A percentile compares a stretch with the other conserved stretches of the same genome.
Conservation (phyloP, 805 yeast genomes). For the Barnettozyma wickerhamii region DNA sequence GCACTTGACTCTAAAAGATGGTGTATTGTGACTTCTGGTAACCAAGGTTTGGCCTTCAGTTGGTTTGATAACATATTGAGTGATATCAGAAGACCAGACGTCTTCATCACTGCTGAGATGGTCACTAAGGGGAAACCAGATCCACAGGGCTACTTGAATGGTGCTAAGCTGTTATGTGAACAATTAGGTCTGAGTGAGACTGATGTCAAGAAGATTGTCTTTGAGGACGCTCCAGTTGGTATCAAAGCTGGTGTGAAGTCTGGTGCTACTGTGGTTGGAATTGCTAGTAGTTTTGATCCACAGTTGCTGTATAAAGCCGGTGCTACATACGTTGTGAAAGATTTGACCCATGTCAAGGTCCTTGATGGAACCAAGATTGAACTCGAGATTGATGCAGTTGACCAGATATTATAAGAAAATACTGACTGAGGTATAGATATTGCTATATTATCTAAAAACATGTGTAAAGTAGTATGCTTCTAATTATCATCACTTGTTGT, state of each 20-base stretch:
- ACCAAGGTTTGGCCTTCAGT: constrained; percentile 67
- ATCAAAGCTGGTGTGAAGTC: constrained; percentile 80
- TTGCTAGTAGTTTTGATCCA: constrained; percentile 74
- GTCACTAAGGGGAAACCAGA: constrained; percentile 81
- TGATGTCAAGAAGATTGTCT: constrained; percentile 50
- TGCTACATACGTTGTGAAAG: constrained; percentile 77
- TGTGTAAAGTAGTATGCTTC: background rate
- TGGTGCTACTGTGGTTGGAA: constrained; percentile 80
- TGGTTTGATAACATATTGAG: constrained; percentile 64
- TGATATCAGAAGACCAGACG: constrained; percentile 57
- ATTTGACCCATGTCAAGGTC: constrained; percentile 39
- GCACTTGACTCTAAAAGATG: constrained; percentile 50
- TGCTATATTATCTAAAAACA: background rate
- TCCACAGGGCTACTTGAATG: constrained; percentile 66
- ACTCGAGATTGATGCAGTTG: constrained; percentile 23
- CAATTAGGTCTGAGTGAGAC: constrained; percentile 33
- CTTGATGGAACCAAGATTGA: constrained; percentile 20
- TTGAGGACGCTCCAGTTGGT: constrained; percentile 92
- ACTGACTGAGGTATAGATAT: too few species aligned
- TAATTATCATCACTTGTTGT: background rate
- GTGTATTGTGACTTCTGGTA: constrained; percentile 89
- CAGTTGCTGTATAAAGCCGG: constrained; percentile 51
- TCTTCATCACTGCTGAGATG: constrained; percentile 79
- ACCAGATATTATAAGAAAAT: constrained; percentile 8
- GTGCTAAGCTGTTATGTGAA: constrained; percentile 42